Percentiles rank a stretch among this genome's conserved stretches.
Conservation (phyloP, 495 filamentous ascomycete genomes). For the Podospora didyma region DNA sequence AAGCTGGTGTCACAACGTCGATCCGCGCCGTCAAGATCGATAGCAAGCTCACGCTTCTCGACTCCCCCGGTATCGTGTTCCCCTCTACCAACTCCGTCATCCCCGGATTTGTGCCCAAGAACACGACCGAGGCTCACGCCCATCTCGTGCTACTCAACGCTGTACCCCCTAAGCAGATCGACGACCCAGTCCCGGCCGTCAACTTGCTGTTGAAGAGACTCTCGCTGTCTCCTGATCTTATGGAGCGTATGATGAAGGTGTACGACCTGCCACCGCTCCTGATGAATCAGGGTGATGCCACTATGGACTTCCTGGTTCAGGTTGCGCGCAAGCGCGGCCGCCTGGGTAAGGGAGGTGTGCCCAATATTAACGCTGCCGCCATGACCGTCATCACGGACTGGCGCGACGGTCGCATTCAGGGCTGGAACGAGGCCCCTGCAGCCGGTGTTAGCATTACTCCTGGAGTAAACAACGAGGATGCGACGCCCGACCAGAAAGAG, state of each 20-base stretch:
- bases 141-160: conserved; percentile 86
- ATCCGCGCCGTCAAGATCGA: conserved; percentile 90
- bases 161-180: conserved; percentile 87
- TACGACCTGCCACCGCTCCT: conserved; percentile 82
- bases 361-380: conserved; percentile 81
- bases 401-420: conserved; percentile 92
- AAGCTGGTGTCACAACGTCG: conserved; percentile 88
- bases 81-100: conserved; percentile 45
- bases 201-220: conserved; percentile 74
- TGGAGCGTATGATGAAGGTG: conserved; percentile 70
- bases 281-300: conserved; percentile 61
- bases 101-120: conserved; percentile 46
- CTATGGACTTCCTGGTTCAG: conserved; percentile 90
- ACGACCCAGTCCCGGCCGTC: conserved; percentile 84
- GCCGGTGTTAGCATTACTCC: conserved; percentile 43
- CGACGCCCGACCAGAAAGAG: conserved; percentile 67
- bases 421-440: conserved; percentile 77
- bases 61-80: conserved; percentile 96
- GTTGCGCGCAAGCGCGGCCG: conserved; percentile 89
- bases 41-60: conserved; percentile 88
- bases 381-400: conserved; percentile 93
- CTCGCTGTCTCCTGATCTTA: conserved; percentile 63
- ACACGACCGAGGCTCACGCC: conserved; percentile 72
- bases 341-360: conserved; percentile 83
- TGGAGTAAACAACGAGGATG: conserved; percentile 24